Percentiles rank a stretch among this genome's conserved stretches.
Evolutionary conservation across 805 yeast genomes (phyloP).

Genomic region (Scheffersomyces stipitis): DNA sequence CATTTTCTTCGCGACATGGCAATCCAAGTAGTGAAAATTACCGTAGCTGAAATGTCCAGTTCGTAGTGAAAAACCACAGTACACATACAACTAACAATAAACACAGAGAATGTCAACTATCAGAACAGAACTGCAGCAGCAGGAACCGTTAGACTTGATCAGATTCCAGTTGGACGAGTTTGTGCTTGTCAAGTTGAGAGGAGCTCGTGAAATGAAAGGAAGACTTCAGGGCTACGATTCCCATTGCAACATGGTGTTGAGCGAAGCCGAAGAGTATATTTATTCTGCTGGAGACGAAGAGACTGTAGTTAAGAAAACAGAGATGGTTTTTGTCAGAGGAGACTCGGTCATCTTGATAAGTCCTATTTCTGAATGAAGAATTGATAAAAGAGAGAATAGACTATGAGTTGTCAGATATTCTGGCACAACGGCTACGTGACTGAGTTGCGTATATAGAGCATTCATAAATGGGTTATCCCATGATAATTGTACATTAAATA

Average conservation of each 20-base stretch:
- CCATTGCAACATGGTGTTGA: conserved; percentile 92
- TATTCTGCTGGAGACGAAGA: conserved; percentile 50
- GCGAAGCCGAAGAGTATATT: conserved; percentile 87
- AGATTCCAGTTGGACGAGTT: conserved; percentile 83
- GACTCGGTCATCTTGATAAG: conserved; percentile 89
- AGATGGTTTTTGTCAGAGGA: conserved; percentile 96
- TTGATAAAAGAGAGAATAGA: background rate
- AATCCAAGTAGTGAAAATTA: too few relatives aligned
- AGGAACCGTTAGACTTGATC: conserved; percentile 88
- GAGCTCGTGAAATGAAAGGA: conserved; percentile 90
- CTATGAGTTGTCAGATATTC: too few relatives aligned
- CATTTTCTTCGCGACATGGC: too few relatives aligned
- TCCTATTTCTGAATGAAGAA: conserved; percentile 24
- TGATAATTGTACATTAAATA: too few relatives aligned
- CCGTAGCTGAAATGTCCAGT: too few relatives aligned
- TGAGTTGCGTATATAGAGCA: too few relatives aligned
- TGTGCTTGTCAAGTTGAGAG: conserved; percentile 86
- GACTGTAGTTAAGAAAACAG: conserved; percentile 57
- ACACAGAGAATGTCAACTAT: conserved; percentile 28
- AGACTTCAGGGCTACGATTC: conserved; percentile 91
- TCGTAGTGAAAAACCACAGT: too few relatives aligned
- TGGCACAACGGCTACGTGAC: too few relatives aligned
- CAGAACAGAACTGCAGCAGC: conserved; percentile 29
- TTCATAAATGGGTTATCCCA: too few relatives aligned
- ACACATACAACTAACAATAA: too few relatives aligned